These are phyloP conservation scores for Vitis hybrid DNA, from an alignment of 177 flowering plant genomes.

Conservation along the genomic window DNA sequence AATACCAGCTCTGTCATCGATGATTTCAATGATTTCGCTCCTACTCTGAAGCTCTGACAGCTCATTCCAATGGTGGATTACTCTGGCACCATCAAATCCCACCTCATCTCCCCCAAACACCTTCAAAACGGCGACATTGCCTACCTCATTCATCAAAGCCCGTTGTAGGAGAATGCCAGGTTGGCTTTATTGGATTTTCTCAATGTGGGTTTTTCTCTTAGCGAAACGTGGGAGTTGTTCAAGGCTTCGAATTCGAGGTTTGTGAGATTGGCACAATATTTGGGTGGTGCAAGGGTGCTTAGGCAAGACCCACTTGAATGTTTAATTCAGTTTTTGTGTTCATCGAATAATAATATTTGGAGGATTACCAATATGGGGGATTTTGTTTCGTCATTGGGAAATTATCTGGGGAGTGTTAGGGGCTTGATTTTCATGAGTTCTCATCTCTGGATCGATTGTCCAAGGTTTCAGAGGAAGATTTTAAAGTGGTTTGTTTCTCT, in stretches of 20 bases:
- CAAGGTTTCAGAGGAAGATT: slow-evolving; percentile 62
- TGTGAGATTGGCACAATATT: slow-evolving; percentile 53
- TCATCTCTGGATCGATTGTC: slow-evolving; percentile 70
- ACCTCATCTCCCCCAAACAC: slow-evolving; percentile 81
- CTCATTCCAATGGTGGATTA: no score
- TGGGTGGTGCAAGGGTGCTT: slow-evolving; percentile 84
- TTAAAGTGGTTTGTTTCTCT: slow-evolving; percentile 91
- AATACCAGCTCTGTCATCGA: no score
- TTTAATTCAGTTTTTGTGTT: slow-evolving; percentile 80
- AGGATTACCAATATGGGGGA: slow-evolving; percentile 91
- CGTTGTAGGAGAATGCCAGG: slow-evolving; percentile 23
- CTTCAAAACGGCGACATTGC: slow-evolving; percentile 45
- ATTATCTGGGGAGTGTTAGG: slow-evolving; percentile 60
- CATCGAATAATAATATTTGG: slow-evolving; percentile 81
- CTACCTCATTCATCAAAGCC: slow-evolving; percentile 41
- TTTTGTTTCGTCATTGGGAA: slow-evolving; percentile 64
- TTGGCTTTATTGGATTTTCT: slow-evolving; percentile 62
- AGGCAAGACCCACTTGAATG: slow-evolving; percentile 96
- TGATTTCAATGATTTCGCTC: no score
- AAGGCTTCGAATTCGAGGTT: slow-evolving; percentile 64
- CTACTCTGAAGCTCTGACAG: no score
- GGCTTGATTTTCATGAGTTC: slow-evolving; percentile 69
- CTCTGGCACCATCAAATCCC: slow-evolving; percentile 66
- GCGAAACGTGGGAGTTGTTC: slow-evolving; percentile 63
- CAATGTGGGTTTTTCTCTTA: slow-evolving; percentile 59